Evolutionary conservation across 805 yeast species (phyloP), one percentile per base, ranked within the genome.

Genomic region (Wickerhamiella vanderwaltii): DNA sequence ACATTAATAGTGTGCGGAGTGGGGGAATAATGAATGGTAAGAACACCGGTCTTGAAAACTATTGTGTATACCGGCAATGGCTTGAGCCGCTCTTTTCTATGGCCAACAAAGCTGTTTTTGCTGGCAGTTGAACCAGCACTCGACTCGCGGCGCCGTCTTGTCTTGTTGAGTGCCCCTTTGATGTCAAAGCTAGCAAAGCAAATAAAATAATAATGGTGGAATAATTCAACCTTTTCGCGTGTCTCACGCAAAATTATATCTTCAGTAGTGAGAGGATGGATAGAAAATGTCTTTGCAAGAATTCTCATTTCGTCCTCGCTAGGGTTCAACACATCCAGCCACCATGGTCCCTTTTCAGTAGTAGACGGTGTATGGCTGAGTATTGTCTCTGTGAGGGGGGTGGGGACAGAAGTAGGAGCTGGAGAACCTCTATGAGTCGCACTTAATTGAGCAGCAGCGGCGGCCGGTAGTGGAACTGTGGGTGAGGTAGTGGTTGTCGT

Each of bases 221-320:
- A 88, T 25, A 91, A 61, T 61, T 88, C 98, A 16, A 88, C 95
- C 56, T 88, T 88, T 59, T 88, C 98, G 49, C 97, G 73, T 1
- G 94, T 81, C 57, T 88, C 98, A 1, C 95, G 95, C 23, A 87
- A 62, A 46, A 82, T 80, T 36, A 88, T 87, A 62, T 88, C 98
- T 57, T 88, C 98, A 0, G 96, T 83, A 0, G 98, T 88, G 52
- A 88, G 70, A 0, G 98, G 98, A 60, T 88, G 98, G 43, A 88
- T 84, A 1, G 94, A 94, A 63, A 88, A 88, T 0, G 96, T 77
- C 53, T 85, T 85, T 20, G 93, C 75, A 11, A 88, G 52, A 0
- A 80, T 91, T 54, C 88, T 86, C 94, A 91, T 84, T 59, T 88
- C 98, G 51, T 86, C 96, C 55, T 91, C 97, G 0, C 94, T 82